Conservation (phyloP, 1,284 basidiomycete genomes). For the Erythrobasidium hasegawianum region DNA sequence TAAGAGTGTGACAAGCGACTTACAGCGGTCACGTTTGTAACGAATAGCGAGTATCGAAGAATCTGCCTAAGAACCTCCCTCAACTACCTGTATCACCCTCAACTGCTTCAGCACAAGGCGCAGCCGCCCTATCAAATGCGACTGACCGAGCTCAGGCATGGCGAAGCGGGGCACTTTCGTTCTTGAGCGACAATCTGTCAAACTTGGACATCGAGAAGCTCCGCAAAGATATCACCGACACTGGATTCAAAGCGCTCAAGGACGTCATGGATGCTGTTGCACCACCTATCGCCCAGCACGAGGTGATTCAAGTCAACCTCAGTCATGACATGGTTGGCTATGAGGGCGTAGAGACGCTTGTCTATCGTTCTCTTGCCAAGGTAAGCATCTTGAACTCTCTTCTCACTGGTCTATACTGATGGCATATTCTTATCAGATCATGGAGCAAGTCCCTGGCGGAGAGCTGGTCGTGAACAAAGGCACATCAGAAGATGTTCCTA, state of each 20-base stretch:
- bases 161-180: conserved; percentile 57
- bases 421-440: conserved; percentile 56
- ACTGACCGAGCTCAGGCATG: conserved; percentile 74
- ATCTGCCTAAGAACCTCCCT: conserved; percentile 39
- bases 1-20: not conserved
- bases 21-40: conserved; percentile 33
- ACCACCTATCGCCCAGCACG: conserved; percentile 95
- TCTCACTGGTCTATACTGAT: not conserved
- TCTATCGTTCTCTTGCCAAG: conserved; percentile 75
- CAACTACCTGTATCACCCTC: conserved; percentile 21
- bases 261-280: conserved; percentile 94
- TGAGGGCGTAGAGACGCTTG: conserved; percentile 91
- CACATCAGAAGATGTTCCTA: conserved; percentile 36
- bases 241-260: conserved; percentile 77
- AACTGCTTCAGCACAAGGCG: conserved; percentile 17
- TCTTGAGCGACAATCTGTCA: conserved; percentile 62
- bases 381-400: conserved; percentile 53
- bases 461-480: conserved; percentile 83
- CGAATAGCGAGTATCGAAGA: conserved; percentile 70
- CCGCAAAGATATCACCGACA: conserved; percentile 55
- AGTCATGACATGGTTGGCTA: conserved; percentile 96
- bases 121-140: conserved; percentile 34
- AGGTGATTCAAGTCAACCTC: conserved; percentile 92
- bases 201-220: conserved; percentile 78
- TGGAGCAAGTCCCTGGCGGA: conserved; percentile 91